Percentiles rank a stretch among this genome's conserved stretches.
phyloP scores from a whole-genome alignment of 352 stramenopile species.

The Phytophthora idaei region DNA sequence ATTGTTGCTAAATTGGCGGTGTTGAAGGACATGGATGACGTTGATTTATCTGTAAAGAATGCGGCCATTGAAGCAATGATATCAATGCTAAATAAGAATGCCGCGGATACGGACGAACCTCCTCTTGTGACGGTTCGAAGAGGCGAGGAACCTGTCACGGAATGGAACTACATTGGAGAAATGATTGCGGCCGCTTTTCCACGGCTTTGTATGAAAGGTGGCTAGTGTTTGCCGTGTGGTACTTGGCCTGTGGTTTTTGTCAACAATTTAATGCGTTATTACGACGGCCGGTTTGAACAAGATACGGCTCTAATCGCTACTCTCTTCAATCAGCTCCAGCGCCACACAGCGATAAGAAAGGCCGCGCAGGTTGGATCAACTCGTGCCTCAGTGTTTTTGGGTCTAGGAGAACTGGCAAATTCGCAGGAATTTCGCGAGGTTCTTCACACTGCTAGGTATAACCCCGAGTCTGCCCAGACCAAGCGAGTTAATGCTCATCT shows the following conservation, averaged over 20 bases:
- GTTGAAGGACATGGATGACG: no score
- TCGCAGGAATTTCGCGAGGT: not conserved
- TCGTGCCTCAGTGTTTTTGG: not conserved
- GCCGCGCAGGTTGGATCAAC: not conserved
- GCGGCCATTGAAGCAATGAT: not conserved
- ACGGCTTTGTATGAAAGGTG: not conserved
- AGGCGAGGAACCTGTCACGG: not conserved
- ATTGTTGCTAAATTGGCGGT: no score
- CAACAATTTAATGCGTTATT: not conserved
- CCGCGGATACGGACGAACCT: not conserved
- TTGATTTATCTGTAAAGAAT: not conserved
- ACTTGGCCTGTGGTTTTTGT: not conserved
- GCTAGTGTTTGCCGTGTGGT: not conserved
- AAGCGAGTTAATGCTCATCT: not conserved
- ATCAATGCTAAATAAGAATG: not conserved
- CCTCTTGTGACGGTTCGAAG: not conserved
- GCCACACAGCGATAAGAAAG: not conserved
- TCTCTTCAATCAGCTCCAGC: not conserved
- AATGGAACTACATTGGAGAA: not conserved
- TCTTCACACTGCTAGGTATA: not conserved
- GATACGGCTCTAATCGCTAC: not conserved
- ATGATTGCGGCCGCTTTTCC: not conserved
- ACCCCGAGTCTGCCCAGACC: not conserved
- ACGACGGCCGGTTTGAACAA: not conserved
- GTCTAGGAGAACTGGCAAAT: not conserved